Percentiles rank a stretch among this genome's conserved stretches.
phyloP scores from a whole-genome alignment of 1,139 yeast species.

The Saccharomyces hybrid region DNA sequence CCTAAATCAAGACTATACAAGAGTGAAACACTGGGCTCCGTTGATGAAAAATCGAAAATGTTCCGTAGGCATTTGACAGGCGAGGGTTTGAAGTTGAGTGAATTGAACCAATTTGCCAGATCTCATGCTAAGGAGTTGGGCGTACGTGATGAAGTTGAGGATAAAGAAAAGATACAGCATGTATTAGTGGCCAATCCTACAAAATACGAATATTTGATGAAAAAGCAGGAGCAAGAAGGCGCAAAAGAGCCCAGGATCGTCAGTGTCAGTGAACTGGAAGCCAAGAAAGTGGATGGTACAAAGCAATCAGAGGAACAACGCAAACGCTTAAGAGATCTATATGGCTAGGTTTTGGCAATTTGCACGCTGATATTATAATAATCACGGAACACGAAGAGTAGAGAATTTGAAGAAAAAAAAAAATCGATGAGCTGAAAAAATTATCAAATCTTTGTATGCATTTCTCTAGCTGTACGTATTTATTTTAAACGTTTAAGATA shows the following conservation, averaged over 20 bases:
- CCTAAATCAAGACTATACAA: slow-evolving; percentile 33
- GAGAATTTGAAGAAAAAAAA: slow-evolving; percentile 1
- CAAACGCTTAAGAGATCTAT: slow-evolving; percentile 17
- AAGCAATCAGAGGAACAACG: slow-evolving; percentile 17
- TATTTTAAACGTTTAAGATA: neutral
- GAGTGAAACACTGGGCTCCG: slow-evolving; percentile 24
- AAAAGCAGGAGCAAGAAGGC: slow-evolving; percentile 5
- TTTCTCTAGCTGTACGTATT: neutral
- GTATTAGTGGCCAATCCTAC: slow-evolving; percentile 33
- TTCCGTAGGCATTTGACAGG: slow-evolving; percentile 32
- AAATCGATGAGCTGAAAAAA: slow-evolving; percentile 9
- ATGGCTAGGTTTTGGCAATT: slow-evolving; percentile 13
- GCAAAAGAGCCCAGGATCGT: slow-evolving; percentile 2
- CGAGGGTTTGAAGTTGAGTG: slow-evolving; percentile 27
- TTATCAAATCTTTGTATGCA: neutral
- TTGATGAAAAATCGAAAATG: slow-evolving; percentile 31
- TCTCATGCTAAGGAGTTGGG: slow-evolving; percentile 24
- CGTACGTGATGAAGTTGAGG: slow-evolving; percentile 22
- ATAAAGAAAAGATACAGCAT: slow-evolving; percentile 23
- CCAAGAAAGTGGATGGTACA: slow-evolving; percentile 20
- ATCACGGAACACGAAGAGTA: slow-evolving; percentile 2
- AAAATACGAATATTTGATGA: slow-evolving; percentile 24
- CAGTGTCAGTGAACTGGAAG: slow-evolving; percentile 12
- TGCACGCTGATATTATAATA: neutral
- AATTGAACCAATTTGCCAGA: slow-evolving; percentile 21